phyloP scores from a whole-genome alignment of 2,329 filamentous ascomycete genomes.

The Spiromastix sp. region DNA sequence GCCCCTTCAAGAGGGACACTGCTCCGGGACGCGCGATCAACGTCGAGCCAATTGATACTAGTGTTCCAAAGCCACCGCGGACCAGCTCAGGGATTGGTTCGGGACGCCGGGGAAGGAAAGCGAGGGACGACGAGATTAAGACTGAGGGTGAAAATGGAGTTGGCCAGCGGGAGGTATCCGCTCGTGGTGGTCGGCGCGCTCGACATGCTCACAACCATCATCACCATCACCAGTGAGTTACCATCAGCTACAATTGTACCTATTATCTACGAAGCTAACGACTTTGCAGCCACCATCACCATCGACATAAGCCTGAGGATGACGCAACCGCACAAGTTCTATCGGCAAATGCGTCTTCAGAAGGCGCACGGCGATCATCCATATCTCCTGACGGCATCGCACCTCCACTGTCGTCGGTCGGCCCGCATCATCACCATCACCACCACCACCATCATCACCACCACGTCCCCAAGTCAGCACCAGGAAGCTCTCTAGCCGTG shows the following conservation, averaged over 20 bases:
- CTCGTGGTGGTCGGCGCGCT: conserved; percentile 57
- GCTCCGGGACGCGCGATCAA: conserved; percentile 30
- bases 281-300: conserved; percentile 38
- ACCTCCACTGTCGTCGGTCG: conserved; percentile 6
- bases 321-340: conserved; percentile 24
- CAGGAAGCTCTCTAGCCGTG: conserved; percentile 15
- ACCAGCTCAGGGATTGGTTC: conserved; percentile 32
- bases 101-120: conserved; percentile 53
- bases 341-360: not conserved
- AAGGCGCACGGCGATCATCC: conserved; percentile 16
- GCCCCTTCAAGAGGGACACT: conserved; percentile 43
- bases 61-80: conserved; percentile 23
- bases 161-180: conserved; percentile 50
- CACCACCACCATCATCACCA: conserved; percentile 38
- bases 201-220: conserved; percentile 47
- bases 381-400: conserved; percentile 20
- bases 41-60: conserved; percentile 31
- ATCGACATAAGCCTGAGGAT: conserved; percentile 44
- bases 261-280: conserved; percentile 11
- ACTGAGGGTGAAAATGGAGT: conserved; percentile 56
- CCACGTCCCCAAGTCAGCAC: conserved; percentile 20
- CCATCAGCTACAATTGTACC: not conserved
- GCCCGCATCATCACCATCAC: conserved; percentile 29
- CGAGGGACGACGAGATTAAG: conserved; percentile 63
- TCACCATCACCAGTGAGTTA: conserved; percentile 46